A percentile compares a stretch with the other conserved stretches of the same genome.
These are phyloP conservation scores for Acanthamoeba rhysodes DNA, from an alignment of 208 protist species.

Conservation along the genomic window DNA sequence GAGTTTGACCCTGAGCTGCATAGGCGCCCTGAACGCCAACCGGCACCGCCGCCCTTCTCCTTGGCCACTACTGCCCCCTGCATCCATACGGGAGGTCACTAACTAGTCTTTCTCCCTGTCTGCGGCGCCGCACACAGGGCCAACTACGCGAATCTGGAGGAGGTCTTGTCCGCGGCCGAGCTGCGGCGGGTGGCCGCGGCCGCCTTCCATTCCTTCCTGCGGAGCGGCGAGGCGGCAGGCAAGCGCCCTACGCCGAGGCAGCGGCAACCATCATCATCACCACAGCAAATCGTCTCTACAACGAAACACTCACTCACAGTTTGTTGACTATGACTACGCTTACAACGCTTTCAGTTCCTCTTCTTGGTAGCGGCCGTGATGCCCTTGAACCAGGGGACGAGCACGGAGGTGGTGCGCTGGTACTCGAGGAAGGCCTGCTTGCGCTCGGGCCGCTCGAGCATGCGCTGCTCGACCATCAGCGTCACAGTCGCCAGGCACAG, in stretches of 20 bases:
- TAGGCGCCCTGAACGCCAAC: background rate
- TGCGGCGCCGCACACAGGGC: background rate
- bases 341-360: background rate
- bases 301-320: too few species aligned
- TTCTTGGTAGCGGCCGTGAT: background rate
- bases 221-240: background rate
- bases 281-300: background rate
- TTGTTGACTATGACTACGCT: too few species aligned
- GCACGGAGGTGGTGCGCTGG: conserved; percentile 67
- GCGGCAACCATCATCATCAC: background rate
- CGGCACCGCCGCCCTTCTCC: too few species aligned
- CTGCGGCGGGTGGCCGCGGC: background rate
- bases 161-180: background rate
- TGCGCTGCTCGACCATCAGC: conserved; percentile 72
- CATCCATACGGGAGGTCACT: too few species aligned
- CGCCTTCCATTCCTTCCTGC: background rate
- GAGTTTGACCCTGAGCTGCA: background rate
- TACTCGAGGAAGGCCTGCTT: conserved; percentile 55
- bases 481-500: conserved; percentile 71
- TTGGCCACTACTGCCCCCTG: too few species aligned
- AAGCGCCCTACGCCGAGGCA: background rate
- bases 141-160: background rate
- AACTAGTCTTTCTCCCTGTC: too few species aligned
- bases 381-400: conserved; percentile 66
- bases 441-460: conserved; percentile 49